Percentiles rank a stretch among this genome's conserved stretches.
Evolutionary conservation across 2,329 filamentous ascomycete genomes (phyloP).

Genomic region (Cyphellophora attinorum): DNA sequence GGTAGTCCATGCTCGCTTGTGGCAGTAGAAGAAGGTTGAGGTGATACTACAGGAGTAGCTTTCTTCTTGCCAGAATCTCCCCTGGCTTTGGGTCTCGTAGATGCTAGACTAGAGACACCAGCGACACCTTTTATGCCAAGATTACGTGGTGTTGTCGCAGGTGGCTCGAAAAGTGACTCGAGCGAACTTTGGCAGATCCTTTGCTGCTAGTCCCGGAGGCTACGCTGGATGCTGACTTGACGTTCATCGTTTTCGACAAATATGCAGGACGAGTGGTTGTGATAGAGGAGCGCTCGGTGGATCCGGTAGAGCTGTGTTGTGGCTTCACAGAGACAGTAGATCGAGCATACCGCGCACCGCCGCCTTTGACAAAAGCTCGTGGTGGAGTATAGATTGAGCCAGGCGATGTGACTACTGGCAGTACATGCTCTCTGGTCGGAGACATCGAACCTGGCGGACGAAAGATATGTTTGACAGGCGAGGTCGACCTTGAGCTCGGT

Average conservation of each 20-base stretch:
- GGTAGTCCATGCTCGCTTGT: no score
- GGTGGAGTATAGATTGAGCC: slow-evolving; percentile 16
- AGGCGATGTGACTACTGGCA: slow-evolving; percentile 8
- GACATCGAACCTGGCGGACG: slow-evolving; percentile 15
- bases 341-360: not conserved
- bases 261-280: no score
- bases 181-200: not conserved
- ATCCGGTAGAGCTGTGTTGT: not conserved
- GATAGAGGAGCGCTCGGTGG: no score
- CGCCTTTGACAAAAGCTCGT: slow-evolving; percentile 9
- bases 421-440: slow-evolving; percentile 10
- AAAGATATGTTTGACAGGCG: slow-evolving; percentile 13
- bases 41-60: no score
- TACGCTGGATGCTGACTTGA: slow-evolving; percentile 3
- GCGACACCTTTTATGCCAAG: no score
- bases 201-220: no score
- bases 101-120: no score
- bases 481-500: slow-evolving; percentile 9
- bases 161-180: slow-evolving; percentile 8
- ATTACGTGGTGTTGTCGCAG: slow-evolving; percentile 23
- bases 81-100: no score
- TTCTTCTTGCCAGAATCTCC: no score
- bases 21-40: no score
- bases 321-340: no score
- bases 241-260: slow-evolving; percentile 3